Evolutionary conservation across 2,329 filamentous ascomycete genomes (phyloP), one percentile per base, ranked within the genome.

Genomic region (Endoconidiophora laricicola): DNA sequence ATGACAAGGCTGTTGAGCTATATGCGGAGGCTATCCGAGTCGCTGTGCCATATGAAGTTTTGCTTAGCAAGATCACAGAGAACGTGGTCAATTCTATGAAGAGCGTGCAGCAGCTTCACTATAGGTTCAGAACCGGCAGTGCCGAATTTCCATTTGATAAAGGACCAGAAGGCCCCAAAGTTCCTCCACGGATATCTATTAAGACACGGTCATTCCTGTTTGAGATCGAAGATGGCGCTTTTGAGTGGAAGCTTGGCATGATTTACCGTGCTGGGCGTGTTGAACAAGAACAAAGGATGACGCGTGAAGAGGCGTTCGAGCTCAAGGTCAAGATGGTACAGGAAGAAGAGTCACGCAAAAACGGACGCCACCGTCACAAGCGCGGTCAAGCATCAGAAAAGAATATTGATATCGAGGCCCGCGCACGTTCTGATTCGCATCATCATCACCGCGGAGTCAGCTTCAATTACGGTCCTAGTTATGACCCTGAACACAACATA

Each of bases 191-290:
- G 60, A 70, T 98, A 20, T 90, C 87, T 0, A 57, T 98, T 7
- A 78, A 87, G 47, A 83, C 82, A 49, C 83, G 84, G 58, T 84
- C 83, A 4, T 71, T 98, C 22, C 67, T 94, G 2, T 90, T 98
- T 53, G 90, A 96, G 60, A 71, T 98, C 36, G 91, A 98, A 65
- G 91, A 98, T 61, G 90, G 91, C 46, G 82, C 86, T 0, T 98
- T 98, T 59, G 91, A 98, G 62, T 98, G 88, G 85, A 96, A 95
- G 61, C 70, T 98, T 7, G 86, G 88, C 14, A 80, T 87, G 60
- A 98, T 98, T 47, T 98, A 96, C 62, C 80, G 90, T 29, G 78
- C 86, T 43, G 91, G 93, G 0, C 72, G 90, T 18, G 70, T 88
- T 50, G 91, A 98, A 63, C 90, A 96, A 63, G 81, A 82, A 61